Evolutionary conservation across 2,329 filamentous ascomycete species (phyloP), one percentile per base, ranked within the genome.

Genomic region (Aspergillus sp.): DNA sequence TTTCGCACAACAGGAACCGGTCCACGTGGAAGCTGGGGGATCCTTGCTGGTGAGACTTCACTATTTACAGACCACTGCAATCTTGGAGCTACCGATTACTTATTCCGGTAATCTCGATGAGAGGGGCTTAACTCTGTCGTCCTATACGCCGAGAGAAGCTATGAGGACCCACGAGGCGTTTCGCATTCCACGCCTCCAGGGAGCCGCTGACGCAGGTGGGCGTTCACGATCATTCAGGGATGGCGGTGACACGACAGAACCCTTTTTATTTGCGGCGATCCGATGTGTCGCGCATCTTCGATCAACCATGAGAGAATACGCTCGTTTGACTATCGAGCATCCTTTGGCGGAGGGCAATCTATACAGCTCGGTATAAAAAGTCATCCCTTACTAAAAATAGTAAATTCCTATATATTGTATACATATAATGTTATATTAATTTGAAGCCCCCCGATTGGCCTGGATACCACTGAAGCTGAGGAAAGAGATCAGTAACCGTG

Each of bases 21-120:
- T 17, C 51, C 51, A 53, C 51, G 51, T 53, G 51, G 51, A 53
- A 41, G 22, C 22, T 31, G 25, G 34, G 19, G 17, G 31, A 53
- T 53, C 51, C 34, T 19, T 41, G 51, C 19, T 2, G 11, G 8
- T 7, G 19, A 19, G 9, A 38, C 9, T 17, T 23, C 50, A 17
- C 50, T 34, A 43, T 41, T 41, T 11, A 15, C 11, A 17, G 9
- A 15, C 22, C 15, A 43, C 51, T 53, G 51, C 34, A 28, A n/a
- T 22, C 34, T 41, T 15, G 9, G 15, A 41, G 9, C 34, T 41
- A 41, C 34, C 34, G 34, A 41, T 41, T 17, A 41, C 34, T 15
- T 3, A 15, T 41, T 17, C 11, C 8, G 34, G 34, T 15, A 41
- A 41, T 41, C 34, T 41, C 34, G 34, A 41, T 41, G 34, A 41